phyloP scores from a whole-genome alignment of 169 alveolate species.

The Plasmodium gonderi region DNA sequence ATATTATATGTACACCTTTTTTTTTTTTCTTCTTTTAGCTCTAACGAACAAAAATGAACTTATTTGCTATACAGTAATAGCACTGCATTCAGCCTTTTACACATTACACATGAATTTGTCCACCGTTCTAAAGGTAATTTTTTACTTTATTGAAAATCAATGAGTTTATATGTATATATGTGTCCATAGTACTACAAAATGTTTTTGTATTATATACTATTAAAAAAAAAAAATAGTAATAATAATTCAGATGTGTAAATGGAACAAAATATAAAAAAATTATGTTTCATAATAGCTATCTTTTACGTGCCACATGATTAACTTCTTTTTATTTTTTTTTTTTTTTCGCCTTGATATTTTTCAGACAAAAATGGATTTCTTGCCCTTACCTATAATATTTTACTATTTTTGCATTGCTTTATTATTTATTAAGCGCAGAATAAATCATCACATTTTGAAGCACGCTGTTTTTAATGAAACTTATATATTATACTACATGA shows the following conservation, averaged over 20 bases:
- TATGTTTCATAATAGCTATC: neutral
- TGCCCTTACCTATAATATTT: slow-evolving; percentile 39
- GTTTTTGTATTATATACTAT: neutral
- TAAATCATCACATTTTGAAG: slow-evolving; percentile 19
- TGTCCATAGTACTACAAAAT: neutral
- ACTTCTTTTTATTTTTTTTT: neutral
- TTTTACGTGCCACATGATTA: neutral
- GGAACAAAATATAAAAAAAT: neutral
- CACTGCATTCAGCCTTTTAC: slow-evolving; percentile 36
- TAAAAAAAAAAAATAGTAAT: neutral
- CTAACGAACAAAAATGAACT: slow-evolving; percentile 31
- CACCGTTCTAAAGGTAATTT: slow-evolving; percentile 55
- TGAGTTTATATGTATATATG: neutral
- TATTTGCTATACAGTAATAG: slow-evolving; percentile 14
- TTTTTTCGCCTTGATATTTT: neutral
- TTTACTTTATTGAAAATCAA: neutral
- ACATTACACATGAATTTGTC: slow-evolving; percentile 55
- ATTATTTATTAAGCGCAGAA: slow-evolving; percentile 21
- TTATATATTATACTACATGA: slow-evolving; percentile 33
- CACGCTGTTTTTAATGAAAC: slow-evolving; percentile 7
- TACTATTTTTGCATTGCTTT: slow-evolving; percentile 14
- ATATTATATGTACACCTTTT: too few species aligned
- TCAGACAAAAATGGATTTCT: slow-evolving; percentile 49
- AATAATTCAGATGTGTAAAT: neutral
- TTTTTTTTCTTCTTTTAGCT: slow-evolving; percentile 28